Evolutionary conservation across 2,329 filamentous ascomycete genomes (phyloP).

Genomic region (Coleophoma cylindrospora): DNA sequence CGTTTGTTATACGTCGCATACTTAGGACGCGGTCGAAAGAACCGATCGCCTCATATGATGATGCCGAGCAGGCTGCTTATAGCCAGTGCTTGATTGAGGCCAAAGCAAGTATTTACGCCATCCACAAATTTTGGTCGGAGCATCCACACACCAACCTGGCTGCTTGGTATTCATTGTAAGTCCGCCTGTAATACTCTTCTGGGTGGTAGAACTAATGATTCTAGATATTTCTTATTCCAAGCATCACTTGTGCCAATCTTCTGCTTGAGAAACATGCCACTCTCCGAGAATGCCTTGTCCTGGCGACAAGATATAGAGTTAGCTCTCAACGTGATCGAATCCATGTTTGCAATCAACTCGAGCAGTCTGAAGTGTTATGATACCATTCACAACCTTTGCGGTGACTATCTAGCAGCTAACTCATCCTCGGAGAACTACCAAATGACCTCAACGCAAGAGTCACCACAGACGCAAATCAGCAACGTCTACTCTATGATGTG

Average conservation of each 20-base stretch:
- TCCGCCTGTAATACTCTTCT: neutral
- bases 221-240: conserved; percentile 36
- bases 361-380: conserved; percentile 8
- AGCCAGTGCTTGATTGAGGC: conserved; percentile 7
- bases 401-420: conserved; percentile 5
- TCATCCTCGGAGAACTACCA: neutral
- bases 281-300: conserved; percentile 2
- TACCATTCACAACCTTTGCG: conserved; percentile 10
- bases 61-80: conserved; percentile 3
- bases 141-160: conserved; percentile 5
- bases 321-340: conserved; percentile 8
- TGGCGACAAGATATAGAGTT: conserved; percentile 8
- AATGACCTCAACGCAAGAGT: conserved; percentile 28
- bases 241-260: conserved; percentile 35
- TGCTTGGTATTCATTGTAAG: conserved; percentile 13
- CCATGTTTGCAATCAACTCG: conserved; percentile 7
- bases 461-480: conserved; percentile 37
- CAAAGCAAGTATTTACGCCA: conserved; percentile 4
- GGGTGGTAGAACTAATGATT: conserved; percentile 1
- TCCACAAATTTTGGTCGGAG: conserved; percentile 6
- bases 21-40: conserved; percentile 1
- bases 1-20: conserved; percentile 8
- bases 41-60: neutral
- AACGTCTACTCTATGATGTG: conserved; percentile 40
- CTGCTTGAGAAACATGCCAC: conserved; percentile 21